phyloP scores from a whole-genome alignment of 2,329 filamentous ascomycete genomes.

The Penicillium hordei region DNA sequence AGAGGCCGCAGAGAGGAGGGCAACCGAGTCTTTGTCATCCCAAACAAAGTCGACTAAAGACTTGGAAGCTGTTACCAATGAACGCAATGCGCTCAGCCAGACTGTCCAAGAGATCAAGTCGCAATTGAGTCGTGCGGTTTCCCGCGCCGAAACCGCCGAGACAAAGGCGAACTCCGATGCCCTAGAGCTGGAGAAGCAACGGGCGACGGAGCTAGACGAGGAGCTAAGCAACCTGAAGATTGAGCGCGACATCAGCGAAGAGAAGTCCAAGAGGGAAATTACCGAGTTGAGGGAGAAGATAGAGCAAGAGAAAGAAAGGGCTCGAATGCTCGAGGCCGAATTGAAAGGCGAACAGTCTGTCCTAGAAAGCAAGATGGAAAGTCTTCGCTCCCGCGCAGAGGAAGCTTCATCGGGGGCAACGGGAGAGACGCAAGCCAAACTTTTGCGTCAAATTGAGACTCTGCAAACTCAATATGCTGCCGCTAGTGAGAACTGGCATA shows the following conservation, averaged over 20 bases:
- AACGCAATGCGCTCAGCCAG: conserved; percentile 62
- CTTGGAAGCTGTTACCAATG: conserved; percentile 60
- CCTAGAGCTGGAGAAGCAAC: conserved; percentile 63
- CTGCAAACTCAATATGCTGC: conserved; percentile 92
- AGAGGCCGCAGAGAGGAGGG: conserved; percentile 58
- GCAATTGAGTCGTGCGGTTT: conserved; percentile 67
- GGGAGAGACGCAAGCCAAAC: conserved; percentile 82
- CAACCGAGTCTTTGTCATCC: conserved; percentile 55
- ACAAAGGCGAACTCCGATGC: conserved; percentile 66
- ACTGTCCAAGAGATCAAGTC: conserved; percentile 67
- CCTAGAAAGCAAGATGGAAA: conserved; percentile 86
- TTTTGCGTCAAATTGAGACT: conserved; percentile 91
- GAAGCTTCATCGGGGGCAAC: conserved; percentile 81
- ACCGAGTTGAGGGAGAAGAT: conserved; percentile 71
- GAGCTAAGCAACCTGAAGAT: conserved; percentile 66
- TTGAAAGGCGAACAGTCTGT: conserved; percentile 73
- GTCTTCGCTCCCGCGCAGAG: conserved; percentile 79
- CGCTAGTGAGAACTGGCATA: conserved; percentile 96
- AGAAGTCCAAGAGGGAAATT: conserved; percentile 69
- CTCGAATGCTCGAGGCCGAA: conserved; percentile 69
- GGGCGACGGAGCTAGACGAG: conserved; percentile 57
- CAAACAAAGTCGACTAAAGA: conserved; percentile 57
- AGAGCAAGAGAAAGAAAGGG: conserved; percentile 69
- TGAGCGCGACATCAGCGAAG: conserved; percentile 73
- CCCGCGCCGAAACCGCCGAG: conserved; percentile 66